A percentile compares a stretch with the other conserved stretches of the same genome.
phyloP scores from a whole-genome alignment of 768 basidiomycete genomes.

The Tylopilus felleus region DNA sequence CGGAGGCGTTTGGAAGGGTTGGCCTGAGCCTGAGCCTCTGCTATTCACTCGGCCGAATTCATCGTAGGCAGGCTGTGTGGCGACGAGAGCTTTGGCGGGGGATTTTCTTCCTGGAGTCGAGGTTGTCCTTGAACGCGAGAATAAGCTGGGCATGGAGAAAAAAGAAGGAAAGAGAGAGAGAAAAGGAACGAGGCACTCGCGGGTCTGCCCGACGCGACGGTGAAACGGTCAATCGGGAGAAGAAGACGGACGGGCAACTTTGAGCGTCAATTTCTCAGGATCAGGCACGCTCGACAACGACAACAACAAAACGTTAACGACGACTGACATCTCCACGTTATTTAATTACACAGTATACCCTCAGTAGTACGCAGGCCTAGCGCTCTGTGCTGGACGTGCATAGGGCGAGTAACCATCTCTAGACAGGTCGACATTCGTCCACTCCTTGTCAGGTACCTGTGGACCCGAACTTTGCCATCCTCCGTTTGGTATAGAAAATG shows the following conservation, averaged over 20 bases:
- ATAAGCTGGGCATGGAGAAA: conserved; percentile 66
- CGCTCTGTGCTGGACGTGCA: not conserved
- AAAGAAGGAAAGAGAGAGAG: not conserved
- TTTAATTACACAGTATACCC: too few species aligned
- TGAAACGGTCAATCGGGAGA: conserved; percentile 2
- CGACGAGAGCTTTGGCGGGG: conserved; percentile 5
- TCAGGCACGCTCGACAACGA: conserved; percentile 9
- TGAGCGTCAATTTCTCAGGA: conserved; percentile 29
- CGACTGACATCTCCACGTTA: not conserved
- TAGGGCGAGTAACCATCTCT: not conserved
- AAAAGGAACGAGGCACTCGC: conserved; percentile 2
- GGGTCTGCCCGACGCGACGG: conserved; percentile 13
- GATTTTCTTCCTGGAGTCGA: conserved; percentile 51
- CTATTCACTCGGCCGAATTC: conserved; percentile 64
- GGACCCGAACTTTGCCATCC: not conserved
- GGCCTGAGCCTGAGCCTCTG: conserved; percentile 37
- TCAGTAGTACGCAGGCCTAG: not conserved
- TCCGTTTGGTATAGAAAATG: not conserved
- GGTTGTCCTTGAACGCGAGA: conserved; percentile 64
- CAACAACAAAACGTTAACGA: not conserved
- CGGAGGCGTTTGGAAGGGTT: conserved; percentile 16
- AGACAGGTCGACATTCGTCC: conserved; percentile 4
- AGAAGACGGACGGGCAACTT: not conserved
- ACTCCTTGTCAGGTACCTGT: not conserved
- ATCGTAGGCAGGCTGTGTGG: conserved; percentile 38